Conservation (phyloP, 139 green algal species). For the Chlorella sorokiniana region DNA sequence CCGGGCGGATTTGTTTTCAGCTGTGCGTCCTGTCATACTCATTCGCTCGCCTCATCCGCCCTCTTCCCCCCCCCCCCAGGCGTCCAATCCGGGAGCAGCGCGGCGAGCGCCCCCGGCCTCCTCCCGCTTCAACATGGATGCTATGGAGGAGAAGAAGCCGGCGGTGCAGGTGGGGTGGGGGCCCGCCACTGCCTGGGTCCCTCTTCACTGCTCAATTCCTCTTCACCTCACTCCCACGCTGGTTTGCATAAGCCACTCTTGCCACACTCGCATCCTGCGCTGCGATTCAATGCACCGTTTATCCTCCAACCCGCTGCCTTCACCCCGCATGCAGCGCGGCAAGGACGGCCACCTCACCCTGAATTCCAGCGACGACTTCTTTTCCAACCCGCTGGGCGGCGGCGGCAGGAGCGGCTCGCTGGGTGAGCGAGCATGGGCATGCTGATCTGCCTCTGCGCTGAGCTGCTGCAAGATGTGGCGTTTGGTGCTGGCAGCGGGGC, state of each 20-base stretch:
- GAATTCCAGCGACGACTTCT: slow-evolving; percentile 62
- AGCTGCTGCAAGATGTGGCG: too few relatives aligned
- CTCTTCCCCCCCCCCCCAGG: too few relatives aligned
- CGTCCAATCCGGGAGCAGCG: slow-evolving; percentile 2
- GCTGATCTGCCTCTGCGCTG: too few relatives aligned
- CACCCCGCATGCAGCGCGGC: slow-evolving; percentile 70
- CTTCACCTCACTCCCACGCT: too few relatives aligned
- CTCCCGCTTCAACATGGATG: slow-evolving; percentile 72
- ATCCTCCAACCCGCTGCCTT: too few relatives aligned
- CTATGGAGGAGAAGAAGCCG: slow-evolving; percentile 48
- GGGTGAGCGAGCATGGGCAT: not conserved
- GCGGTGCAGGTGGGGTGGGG: not conserved
- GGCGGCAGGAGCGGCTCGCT: not conserved
- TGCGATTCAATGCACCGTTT: not conserved
- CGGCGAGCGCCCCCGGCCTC: slow-evolving; percentile 21
- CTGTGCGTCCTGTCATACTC: too few relatives aligned
- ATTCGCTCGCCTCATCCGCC: too few relatives aligned
- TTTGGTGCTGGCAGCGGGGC: too few relatives aligned
- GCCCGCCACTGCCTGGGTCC: not conserved
- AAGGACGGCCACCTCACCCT: slow-evolving; percentile 87
- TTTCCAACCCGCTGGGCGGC: slow-evolving; percentile 52
- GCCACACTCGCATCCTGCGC: not conserved
- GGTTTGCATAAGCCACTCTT: too few relatives aligned
- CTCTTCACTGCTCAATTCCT: too few relatives aligned
- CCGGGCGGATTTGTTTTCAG: too few relatives aligned